Conservation (phyloP, 1,284 basidiomycete genomes). For the Earliella scabrosa region DNA sequence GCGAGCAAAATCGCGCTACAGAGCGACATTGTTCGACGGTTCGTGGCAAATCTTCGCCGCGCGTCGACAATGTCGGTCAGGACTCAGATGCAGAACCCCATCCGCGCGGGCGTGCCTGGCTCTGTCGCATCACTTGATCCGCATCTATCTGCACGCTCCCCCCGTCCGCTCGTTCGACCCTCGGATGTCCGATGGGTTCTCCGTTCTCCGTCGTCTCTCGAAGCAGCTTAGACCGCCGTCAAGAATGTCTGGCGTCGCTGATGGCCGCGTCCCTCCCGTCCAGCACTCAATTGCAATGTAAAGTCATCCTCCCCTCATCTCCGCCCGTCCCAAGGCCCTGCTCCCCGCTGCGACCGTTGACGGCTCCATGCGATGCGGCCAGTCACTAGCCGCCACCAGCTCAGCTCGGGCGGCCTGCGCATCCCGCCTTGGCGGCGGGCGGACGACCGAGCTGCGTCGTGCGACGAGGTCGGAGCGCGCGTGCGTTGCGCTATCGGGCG, state of each 20-base stretch:
- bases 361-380: too few relatives aligned
- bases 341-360: too few relatives aligned
- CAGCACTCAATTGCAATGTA: background rate
- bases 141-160: background rate
- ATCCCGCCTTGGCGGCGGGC: constrained; percentile 11
- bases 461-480: constrained; percentile 14
- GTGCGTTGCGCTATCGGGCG: background rate
- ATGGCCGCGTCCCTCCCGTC: background rate
- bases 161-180: background rate
- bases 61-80: too few relatives aligned
- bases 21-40: too few relatives aligned
- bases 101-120: background rate
- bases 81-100: too few relatives aligned
- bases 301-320: background rate
- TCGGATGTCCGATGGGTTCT: background rate
- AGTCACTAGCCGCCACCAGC: too few relatives aligned
- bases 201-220: background rate
- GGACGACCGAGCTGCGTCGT: background rate
- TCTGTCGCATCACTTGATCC: background rate
- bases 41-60: too few relatives aligned
- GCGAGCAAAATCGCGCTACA: background rate
- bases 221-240: background rate
- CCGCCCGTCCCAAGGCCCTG: too few relatives aligned
- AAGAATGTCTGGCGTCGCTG: background rate
- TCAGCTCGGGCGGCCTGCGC: too few relatives aligned